Base-by-base conservation (phyloP, 768 basidiomycete genomes). In the Mycena vulgaris region DNA sequence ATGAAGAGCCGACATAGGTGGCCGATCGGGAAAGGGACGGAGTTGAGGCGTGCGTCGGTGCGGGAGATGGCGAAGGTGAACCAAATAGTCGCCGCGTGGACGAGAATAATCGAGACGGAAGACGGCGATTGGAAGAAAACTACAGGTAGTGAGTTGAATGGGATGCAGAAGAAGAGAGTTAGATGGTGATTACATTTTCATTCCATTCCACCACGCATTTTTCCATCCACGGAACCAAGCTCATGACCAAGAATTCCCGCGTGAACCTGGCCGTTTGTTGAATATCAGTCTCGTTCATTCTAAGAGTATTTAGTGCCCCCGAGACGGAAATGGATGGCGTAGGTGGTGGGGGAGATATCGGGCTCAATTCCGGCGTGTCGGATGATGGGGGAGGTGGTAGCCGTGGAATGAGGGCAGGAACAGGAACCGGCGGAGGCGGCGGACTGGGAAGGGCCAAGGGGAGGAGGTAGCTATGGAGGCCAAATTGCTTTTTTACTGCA, bases 221-320 rank as follows among this genome's bases (percentile, higher is more conserved):
- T 82, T 99, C 97, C 95, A 99, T 97, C 95, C 95, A 98, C 1
- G 97, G 97, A 3, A 98, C 79, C 51, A 99, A 80, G 76, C 94
- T 96, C 90, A 94, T 95, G 14, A 92, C 90, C 5, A 95, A 86
- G 74, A 98, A 93, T 79, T 98, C 97, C 51, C 96, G 88, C 13
- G 95, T 87, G 75, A 98, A 95, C 61, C 89, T 88, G 0, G 90
- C 90, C 8, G 91, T 88, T 73, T 90, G 88, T 61, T 92, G 88
- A 17, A 95, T 92, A 81, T 97, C 96, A 53, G 82, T 81, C 74
- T 95, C 90, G 11, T 83, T 84, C 83, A 96, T 82, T 35, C 83
- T 80, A 42, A 95, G 74, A 0, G 87, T 83, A 72, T 85, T 84
- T 10, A 83, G 63, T 23, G 69, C 63, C 17, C 47, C 68, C 11